A percentile compares a stretch with the other conserved stretches of the same genome.
phyloP scores from a whole-genome alignment of 768 basidiomycete genomes.

The Auricularia heimuer region DNA sequence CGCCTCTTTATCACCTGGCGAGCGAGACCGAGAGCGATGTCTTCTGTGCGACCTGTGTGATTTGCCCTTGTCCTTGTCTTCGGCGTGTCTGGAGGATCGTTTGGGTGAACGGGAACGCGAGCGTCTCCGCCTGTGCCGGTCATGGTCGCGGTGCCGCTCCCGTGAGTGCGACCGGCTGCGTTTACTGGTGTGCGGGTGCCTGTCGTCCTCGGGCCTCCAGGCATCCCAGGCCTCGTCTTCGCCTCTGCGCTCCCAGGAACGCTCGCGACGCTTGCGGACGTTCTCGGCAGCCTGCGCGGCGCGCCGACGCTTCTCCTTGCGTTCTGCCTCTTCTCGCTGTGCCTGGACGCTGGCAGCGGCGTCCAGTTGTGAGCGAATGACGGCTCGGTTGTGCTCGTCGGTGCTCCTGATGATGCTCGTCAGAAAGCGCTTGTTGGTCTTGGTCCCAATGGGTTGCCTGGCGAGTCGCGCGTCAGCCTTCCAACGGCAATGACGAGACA shows the following conservation, averaged over 20 bases:
- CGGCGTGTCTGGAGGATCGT: constrained; percentile 1
- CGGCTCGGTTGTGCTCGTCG: constrained; percentile 88
- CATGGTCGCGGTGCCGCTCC: constrained; percentile 12
- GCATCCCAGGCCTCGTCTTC: constrained; percentile 8
- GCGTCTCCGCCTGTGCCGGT: constrained; percentile 15
- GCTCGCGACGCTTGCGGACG: constrained; percentile 37
- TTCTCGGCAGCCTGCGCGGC: constrained; percentile 72
- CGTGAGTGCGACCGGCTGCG: constrained; percentile 11
- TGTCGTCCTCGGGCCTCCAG: constrained; percentile 17
- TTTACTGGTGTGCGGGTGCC: constrained; percentile 14
- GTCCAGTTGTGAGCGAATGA: constrained; percentile 31
- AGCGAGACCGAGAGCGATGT: neutral
- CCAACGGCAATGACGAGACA: no score
- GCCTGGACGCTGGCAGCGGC: constrained; percentile 17
- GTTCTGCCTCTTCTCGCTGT: constrained; percentile 13
- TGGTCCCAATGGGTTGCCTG: constrained; percentile 40
- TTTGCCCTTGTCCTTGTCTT: constrained; percentile 8
- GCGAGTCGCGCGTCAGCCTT: no score
- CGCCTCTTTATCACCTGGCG: neutral
- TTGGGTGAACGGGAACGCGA: constrained; percentile 19
- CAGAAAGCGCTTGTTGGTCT: constrained; percentile 44
- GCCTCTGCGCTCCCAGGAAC: constrained; percentile 16
- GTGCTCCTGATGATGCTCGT: constrained; percentile 75
- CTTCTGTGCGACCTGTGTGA: neutral
- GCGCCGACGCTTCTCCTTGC: constrained; percentile 32